Evolutionary conservation across 2,329 filamentous ascomycete species (phyloP).

Genomic region (Rutstroemia sp.): DNA sequence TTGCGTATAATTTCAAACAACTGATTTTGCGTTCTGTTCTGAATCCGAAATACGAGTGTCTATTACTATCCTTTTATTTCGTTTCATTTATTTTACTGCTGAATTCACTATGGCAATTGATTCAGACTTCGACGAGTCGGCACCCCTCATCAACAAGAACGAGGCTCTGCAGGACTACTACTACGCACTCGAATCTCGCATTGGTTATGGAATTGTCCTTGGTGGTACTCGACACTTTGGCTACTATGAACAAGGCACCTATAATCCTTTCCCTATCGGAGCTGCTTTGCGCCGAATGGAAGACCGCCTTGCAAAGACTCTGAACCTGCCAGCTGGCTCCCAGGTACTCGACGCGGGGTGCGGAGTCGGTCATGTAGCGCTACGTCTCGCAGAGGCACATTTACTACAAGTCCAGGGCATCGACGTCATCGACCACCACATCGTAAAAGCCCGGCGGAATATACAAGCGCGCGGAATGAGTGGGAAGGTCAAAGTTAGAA

Average conservation of each 20-base stretch:
- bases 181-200: constrained; percentile 37
- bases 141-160: too few relatives aligned
- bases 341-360: constrained; percentile 46
- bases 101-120: too few relatives aligned
- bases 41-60: too few relatives aligned
- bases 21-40: too few relatives aligned
- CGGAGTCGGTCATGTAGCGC: constrained; percentile 42
- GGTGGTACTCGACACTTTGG: constrained; percentile 45
- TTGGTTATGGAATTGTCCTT: constrained; percentile 37
- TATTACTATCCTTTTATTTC: too few relatives aligned
- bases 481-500: constrained; percentile 32
- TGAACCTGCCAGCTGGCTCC: constrained; percentile 34
- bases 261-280: constrained; percentile 42
- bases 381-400: constrained; percentile 36
- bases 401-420: constrained; percentile 39
- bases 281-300: constrained; percentile 41
- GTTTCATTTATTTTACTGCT: too few relatives aligned
- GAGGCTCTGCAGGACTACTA: constrained; percentile 39
- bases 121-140: too few relatives aligned
- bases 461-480: constrained; percentile 30
- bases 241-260: constrained; percentile 38
- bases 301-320: constrained; percentile 34
- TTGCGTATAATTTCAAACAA: too few relatives aligned
- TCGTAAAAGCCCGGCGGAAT: constrained; percentile 37
- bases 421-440: constrained; percentile 42